Base-by-base conservation (phyloP, 2,329 filamentous ascomycete species). In the Fusarium pininemorale region DNA sequence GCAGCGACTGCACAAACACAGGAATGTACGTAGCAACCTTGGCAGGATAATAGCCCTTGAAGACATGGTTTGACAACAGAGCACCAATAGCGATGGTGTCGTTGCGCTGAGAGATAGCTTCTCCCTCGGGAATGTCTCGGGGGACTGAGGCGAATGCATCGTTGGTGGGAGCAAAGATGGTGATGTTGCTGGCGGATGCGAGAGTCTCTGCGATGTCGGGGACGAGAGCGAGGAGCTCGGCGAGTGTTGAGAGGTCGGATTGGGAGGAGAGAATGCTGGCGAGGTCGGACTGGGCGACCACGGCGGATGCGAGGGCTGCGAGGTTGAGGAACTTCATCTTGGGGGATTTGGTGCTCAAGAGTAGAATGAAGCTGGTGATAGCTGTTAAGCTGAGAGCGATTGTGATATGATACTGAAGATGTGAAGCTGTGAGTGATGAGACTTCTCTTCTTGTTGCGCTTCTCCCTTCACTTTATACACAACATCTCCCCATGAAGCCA, bases 161-260 rank as follows among this genome's bases (percentile, higher is more conserved):
- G 72, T 83, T 82, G 20, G 80, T 81, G 7, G 82, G 81, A 1
- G 82, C 81, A 26, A 82, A 76, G 66, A 81, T 83, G 62, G 79
- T 81, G 55, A 81, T 80, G 68, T 83, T 82, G 39, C 72, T 77
- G 4, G 79, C 75, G 22, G 75, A 72, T 16, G 77, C 72, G 13
- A 83, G 78, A 20, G 73, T 78, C 26, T 82, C 78, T 9, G 81
- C 78, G 12, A 82, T 74, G 14, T 72, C 74, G 11, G 72, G 71
- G 0, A 76, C 71, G 10, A 74, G 69, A 41, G 67, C 60, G 32
- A 76, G 55, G 6, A 76, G 73, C 44, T 74, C 72, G 6, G 69
- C 68, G 2, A 76, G 22, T 0, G 71, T 76, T 5, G 71, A 73
- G 7, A 76, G 69, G 12, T 76, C 73, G 12, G 66, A 39, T 12